Conservation (phyloP, 2,329 filamentous ascomycete genomes). For the Pseudopyricularia javanii region DNA sequence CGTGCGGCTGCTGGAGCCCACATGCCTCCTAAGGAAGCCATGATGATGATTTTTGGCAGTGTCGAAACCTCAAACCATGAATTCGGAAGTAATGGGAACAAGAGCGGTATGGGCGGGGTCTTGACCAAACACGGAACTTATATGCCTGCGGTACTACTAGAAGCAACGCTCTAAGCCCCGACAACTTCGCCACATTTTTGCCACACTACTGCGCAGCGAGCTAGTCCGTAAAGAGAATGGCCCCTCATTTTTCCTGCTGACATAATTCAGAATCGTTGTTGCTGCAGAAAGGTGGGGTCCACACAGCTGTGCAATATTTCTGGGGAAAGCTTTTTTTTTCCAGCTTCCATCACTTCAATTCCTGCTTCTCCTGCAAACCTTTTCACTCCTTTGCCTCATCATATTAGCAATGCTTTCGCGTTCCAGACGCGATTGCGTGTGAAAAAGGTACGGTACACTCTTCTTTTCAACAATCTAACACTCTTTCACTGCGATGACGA, state of each 20-base stretch:
- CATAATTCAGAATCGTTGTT: background rate
- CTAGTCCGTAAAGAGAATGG: background rate
- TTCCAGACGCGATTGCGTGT: background rate
- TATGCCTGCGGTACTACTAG: background rate
- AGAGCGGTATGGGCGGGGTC: background rate
- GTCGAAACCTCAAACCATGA: background rate
- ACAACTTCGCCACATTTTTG: background rate
- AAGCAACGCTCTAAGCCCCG: background rate
- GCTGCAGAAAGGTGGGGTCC: background rate
- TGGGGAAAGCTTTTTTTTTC: slow-evolving; percentile 1
- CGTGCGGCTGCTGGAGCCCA: slow-evolving; percentile 44
- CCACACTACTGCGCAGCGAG: background rate
- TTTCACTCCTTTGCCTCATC: background rate
- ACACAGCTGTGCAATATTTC: slow-evolving; percentile 1
- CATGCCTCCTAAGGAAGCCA: slow-evolving; percentile 44
- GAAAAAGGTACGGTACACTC: background rate
- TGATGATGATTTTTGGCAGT: slow-evolving; percentile 20
- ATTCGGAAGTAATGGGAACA: background rate
- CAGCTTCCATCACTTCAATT: background rate
- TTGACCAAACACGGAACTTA: background rate
- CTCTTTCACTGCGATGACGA: slow-evolving; percentile 25
- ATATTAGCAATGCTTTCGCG: background rate
- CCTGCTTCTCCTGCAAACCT: slow-evolving; percentile 3
- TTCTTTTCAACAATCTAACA: slow-evolving; percentile 1
- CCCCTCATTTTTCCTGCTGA: background rate